Base-by-base conservation (phyloP, 2,329 filamentous ascomycete genomes). In the Colletotrichum higginsianum region DNA sequence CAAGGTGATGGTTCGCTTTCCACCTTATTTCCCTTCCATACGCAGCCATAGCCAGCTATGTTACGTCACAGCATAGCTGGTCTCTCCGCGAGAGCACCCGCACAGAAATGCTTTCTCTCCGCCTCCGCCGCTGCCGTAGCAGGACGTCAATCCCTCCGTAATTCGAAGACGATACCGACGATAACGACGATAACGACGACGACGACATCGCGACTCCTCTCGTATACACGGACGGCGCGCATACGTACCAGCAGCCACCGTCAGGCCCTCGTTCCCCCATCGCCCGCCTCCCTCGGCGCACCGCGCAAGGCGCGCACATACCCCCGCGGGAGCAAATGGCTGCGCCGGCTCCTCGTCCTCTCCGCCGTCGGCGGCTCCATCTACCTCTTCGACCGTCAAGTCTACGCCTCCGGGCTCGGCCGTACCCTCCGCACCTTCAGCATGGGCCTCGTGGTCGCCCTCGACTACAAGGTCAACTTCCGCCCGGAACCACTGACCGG, bases 381-480 rank as follows among this genome's bases (percentile, higher is more conserved):
- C 64, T 97, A 94, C 80, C 81, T 89, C 12, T 77, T 92, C 72
- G 96, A 99, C 82, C 88, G 82, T 16, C 88, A 92, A 74, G 86
- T 93, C 78, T 97, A 96, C 82, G 94, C 94, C 61, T 92, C 93
- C 0, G 92, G 94, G 15, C 84, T 98, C 35, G 90, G 88, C 47
- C 93, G 96, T 67, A 96, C 93, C 30, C 82, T 93, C 52, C 92
- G 93, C 52, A 98, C 96, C 0, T 98, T 98, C 80, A 87, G 88
- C 50, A 90, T 90, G 3, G 96, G 95, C 9, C 84, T 97, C 13
- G 79, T 95, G 56, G 93, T 97, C 18, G 96, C 95, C 0, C 78
- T 95, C 30, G 96, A 99, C 84, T 98, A 99, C 86, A 98, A 98
- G 84, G 86, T 98, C 81, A 98, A 99, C 83, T 99, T 99, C 82